These are phyloP conservation scores for Monosporozyma siamensis DNA, from an alignment of 805 yeast species.

Conservation along the genomic window DNA sequence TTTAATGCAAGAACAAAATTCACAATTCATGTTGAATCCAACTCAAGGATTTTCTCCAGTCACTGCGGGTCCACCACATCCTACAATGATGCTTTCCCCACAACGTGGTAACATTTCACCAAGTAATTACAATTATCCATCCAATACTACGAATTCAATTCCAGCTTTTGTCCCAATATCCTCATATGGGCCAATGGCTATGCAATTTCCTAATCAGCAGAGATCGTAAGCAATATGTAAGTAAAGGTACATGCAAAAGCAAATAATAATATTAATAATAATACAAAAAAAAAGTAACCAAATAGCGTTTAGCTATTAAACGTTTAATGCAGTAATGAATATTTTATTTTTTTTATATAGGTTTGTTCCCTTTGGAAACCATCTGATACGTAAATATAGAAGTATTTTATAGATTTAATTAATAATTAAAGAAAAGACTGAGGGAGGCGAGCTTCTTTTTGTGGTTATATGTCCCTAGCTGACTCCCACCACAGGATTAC, in stretches of 20 bases:
- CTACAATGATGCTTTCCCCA: background rate
- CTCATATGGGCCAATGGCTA: background rate
- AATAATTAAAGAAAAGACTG: background rate
- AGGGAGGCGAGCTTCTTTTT: background rate
- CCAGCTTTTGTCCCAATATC: constrained; percentile 2
- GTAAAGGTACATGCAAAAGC: background rate
- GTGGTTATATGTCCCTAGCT: too few species aligned
- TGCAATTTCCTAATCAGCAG: constrained; percentile 1
- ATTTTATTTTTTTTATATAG: background rate
- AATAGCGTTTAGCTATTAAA: too few species aligned
- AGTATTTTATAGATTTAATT: background rate
- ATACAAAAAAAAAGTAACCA: background rate
- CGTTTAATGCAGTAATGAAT: background rate
- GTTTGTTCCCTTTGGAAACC: too few species aligned
- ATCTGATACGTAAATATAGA: background rate
- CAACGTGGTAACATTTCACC: background rate
- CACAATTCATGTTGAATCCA: background rate
- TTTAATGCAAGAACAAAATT: constrained; percentile 17
- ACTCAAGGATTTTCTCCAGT: background rate
- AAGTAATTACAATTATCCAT: background rate
- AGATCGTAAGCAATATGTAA: background rate
- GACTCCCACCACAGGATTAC: too few species aligned
- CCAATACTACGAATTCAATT: background rate
- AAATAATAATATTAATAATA: background rate
- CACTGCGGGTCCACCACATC: background rate